These are phyloP conservation scores for Paramyrothecium roridum DNA, from an alignment of 2,329 filamentous ascomycete genomes.

Conservation along the genomic window DNA sequence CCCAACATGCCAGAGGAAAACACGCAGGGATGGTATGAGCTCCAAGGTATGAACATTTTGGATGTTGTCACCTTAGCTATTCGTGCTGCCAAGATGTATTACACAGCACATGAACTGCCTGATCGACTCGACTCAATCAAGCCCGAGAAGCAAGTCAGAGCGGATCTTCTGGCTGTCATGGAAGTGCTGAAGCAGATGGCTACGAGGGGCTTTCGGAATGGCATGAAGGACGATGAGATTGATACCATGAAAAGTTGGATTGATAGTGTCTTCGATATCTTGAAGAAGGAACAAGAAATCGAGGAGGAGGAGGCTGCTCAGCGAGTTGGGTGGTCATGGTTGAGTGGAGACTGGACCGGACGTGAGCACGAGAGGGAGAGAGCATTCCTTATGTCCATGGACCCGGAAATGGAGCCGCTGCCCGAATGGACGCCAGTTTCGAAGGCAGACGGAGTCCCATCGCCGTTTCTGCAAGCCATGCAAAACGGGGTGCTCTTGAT, in stretches of 20 bases:
- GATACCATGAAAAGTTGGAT: conserved; percentile 78
- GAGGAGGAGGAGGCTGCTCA: conserved; percentile 71
- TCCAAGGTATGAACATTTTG: conserved; percentile 87
- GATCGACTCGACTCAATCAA: conserved; percentile 83
- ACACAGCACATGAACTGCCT: conserved; percentile 86
- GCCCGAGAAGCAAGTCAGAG: conserved; percentile 78
- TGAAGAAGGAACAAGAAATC: conserved; percentile 72
- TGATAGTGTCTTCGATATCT: conserved; percentile 69
- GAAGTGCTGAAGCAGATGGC: conserved; percentile 93
- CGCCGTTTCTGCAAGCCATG: conserved; percentile 70
- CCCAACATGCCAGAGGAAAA: conserved; percentile 42
- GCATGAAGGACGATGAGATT: conserved; percentile 75
- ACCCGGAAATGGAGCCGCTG: conserved; percentile 54
- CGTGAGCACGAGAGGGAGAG: conserved; percentile 75
- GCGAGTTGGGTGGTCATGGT: conserved; percentile 76
- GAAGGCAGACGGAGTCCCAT: conserved; percentile 49
- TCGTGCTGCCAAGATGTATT: conserved; percentile 91
- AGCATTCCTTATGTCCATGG: conserved; percentile 77
- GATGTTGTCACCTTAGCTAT: conserved; percentile 96
- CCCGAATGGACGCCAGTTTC: conserved; percentile 62
- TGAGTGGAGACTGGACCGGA: conserved; percentile 71
- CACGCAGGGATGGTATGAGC: conserved; percentile 72
- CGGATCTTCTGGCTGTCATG: conserved; percentile 80
- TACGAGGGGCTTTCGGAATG: conserved; percentile 78
- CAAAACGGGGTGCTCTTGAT: conserved; percentile 80